Percentiles rank a stretch among this genome's conserved stretches.
These are phyloP conservation scores for Clavispora carvajalis DNA, from an alignment of 805 yeast genomes.

Conservation along the genomic window DNA sequence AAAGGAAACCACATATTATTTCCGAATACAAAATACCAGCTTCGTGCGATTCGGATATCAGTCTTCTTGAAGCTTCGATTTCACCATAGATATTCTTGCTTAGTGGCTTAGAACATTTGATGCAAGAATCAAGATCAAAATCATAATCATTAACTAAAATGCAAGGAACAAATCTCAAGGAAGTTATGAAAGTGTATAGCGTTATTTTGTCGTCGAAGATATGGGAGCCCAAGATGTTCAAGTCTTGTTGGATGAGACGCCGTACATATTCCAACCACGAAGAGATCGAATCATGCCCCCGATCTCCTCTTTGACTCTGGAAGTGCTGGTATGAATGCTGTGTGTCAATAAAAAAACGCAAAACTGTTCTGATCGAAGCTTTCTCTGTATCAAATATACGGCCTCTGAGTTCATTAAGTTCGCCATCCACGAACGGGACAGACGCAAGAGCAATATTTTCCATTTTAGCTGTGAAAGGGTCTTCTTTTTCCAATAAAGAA, in stretches of 20 bases:
- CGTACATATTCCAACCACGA: conserved; percentile 21
- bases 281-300: conserved; percentile 1
- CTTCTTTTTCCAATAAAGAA: neutral
- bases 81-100: conserved; percentile 20
- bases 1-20: conserved; percentile 18
- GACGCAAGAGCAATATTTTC: conserved; percentile 2
- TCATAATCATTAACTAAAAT: conserved; percentile 34
- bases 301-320: neutral
- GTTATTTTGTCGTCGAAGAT: conserved; percentile 9
- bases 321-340: conserved; percentile 2
- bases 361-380: conserved; percentile 2
- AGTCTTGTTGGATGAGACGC: conserved; percentile 4
- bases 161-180: conserved; percentile 42
- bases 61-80: conserved; percentile 20
- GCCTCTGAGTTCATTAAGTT: conserved; percentile 8
- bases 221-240: neutral
- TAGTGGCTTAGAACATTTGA: conserved; percentile 30
- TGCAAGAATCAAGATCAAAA: conserved; percentile 26
- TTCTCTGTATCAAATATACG: conserved; percentile 1
- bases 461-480: neutral
- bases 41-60: conserved; percentile 18
- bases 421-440: conserved; percentile 9
- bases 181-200: conserved; percentile 28
- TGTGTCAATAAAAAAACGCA: conserved; percentile 6
- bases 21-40: conserved; percentile 21